These are phyloP conservation scores for Diaporthe longicolla DNA, from an alignment of 2,329 filamentous ascomycete genomes.

Conservation along the genomic window DNA sequence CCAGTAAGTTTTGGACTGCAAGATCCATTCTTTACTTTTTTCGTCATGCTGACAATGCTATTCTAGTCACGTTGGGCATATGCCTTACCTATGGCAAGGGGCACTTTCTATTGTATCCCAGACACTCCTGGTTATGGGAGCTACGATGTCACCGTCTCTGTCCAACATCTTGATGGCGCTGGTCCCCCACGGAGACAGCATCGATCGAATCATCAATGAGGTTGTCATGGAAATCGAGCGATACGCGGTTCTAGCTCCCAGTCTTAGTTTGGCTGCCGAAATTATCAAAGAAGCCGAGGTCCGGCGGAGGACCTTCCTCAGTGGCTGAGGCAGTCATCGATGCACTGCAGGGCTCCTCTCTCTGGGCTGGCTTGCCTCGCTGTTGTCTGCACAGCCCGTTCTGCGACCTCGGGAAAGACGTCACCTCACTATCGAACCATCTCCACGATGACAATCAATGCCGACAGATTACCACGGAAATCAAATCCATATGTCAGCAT, in stretches of 20 bases:
- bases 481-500: conserved; percentile 1
- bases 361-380: neutral
- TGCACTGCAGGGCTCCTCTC: neutral
- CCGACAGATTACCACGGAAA: neutral
- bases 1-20: conserved; percentile 68
- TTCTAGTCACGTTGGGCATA: conserved; percentile 80
- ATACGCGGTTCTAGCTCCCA: conserved; percentile 82
- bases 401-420: neutral
- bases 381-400: neutral
- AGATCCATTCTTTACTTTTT: neutral
- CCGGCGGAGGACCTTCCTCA: conserved; percentile 74
- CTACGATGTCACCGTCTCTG: conserved; percentile 83
- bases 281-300: conserved; percentile 85
- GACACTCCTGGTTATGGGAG: conserved; percentile 85
- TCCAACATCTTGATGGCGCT: conserved; percentile 73
- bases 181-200: conserved; percentile 69
- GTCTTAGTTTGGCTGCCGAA: conserved; percentile 81
- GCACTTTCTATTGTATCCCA: conserved; percentile 87
- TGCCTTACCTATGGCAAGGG: conserved; percentile 90
- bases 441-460: conserved; percentile 3
- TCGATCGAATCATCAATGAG: conserved; percentile 83
- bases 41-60: conserved; percentile 1
- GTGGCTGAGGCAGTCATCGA: conserved; percentile 56
- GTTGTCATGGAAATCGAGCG: conserved; percentile 83
- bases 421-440: neutral